These are phyloP conservation scores for Serendipita sp. DNA, from an alignment of 768 basidiomycete genomes.

Conservation along the genomic window DNA sequence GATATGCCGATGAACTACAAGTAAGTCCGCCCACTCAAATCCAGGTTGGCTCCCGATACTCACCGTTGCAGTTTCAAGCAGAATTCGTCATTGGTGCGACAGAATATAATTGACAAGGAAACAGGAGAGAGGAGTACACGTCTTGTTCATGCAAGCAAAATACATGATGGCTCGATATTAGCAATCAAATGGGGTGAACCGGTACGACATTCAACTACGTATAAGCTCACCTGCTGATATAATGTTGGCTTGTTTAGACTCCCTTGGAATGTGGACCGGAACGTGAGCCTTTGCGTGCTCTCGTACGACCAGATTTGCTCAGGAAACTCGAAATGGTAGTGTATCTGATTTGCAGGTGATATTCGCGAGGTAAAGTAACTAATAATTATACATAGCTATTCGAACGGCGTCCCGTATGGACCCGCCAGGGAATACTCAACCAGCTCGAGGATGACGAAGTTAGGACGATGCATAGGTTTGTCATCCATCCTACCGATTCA, in stretches of 20 bases:
- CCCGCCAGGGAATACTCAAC: constrained; percentile 68
- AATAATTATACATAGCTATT: constrained; percentile 37
- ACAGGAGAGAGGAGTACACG: constrained; percentile 71
- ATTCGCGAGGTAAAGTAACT: neutral
- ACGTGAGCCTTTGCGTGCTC: constrained; percentile 43
- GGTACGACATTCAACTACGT: constrained; percentile 21
- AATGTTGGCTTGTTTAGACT: constrained; percentile 28
- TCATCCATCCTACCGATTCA: neutral
- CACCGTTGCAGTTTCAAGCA: constrained; percentile 45
- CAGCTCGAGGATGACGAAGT: constrained; percentile 56
- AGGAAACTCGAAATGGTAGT: constrained; percentile 38
- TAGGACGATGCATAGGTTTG: constrained; percentile 62
- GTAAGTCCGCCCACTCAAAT: constrained; percentile 24
- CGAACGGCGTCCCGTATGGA: constrained; percentile 70
- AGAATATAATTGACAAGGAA: constrained; percentile 50
- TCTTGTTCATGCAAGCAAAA: constrained; percentile 72
- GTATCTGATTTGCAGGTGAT: constrained; percentile 3
- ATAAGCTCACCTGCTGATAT: neutral
- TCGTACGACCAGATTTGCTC: constrained; percentile 39
- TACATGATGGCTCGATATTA: constrained; percentile 67
- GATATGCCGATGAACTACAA: constrained; percentile 66
- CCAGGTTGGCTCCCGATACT: neutral
- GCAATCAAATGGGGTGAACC: constrained; percentile 49
- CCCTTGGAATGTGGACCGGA: constrained; percentile 46
- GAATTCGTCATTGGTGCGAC: constrained; percentile 55